Evolutionary conservation across 495 filamentous ascomycete genomes (phyloP), one percentile per base, ranked within the genome.

Genomic region (Ramalina intermedia): DNA sequence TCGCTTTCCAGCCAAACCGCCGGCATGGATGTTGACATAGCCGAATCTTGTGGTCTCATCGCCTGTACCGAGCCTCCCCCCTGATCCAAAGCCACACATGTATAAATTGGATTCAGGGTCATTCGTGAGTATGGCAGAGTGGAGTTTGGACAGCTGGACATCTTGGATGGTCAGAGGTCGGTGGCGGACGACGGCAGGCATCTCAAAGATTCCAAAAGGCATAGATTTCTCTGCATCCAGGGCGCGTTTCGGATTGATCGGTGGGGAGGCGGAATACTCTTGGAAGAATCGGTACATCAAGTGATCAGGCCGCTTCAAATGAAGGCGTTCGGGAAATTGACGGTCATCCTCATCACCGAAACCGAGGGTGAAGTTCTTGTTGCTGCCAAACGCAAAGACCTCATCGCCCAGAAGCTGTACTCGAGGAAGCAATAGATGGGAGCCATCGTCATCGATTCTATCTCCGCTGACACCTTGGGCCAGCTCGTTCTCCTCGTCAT

Each of bases 301-400:
- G 53, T 88, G 80, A 18, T 84, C 79, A 1, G 90, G 87, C n/a
- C 93, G 79, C 39, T 81, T 75, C 50, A 96, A 61, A 18, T 66
- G 64, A 12, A 94, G 74, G 38, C 87, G 77, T 59, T 98, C 91
- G 0, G 91, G 91, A 61, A 79, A 94, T 46, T 96, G 87, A 3
- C 91, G 80, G 55, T 98, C 89, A 61, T 95, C 88, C 55, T 89
- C 80, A 58, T 96, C 86, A 14, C 87, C 86, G 54, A 96, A 83
- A 2, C 93, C 91, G 38, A 98, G 74, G 7, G 83, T 88, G 12
- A 94, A 66, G 55, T 98, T 98, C 55, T 91, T 90, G 63, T 95
- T 96, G 62, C 87, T 95, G 17, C 91, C 91, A 60, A 95, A 91
- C 0, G 84, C 82, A 55, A 84, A 98, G 0, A 95, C 64, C 58